Percentiles rank a stretch among this genome's conserved stretches.
These are phyloP conservation scores for Lagenidium giganteum DNA, from an alignment of 352 stramenopile genomes.

Conservation along the genomic window DNA sequence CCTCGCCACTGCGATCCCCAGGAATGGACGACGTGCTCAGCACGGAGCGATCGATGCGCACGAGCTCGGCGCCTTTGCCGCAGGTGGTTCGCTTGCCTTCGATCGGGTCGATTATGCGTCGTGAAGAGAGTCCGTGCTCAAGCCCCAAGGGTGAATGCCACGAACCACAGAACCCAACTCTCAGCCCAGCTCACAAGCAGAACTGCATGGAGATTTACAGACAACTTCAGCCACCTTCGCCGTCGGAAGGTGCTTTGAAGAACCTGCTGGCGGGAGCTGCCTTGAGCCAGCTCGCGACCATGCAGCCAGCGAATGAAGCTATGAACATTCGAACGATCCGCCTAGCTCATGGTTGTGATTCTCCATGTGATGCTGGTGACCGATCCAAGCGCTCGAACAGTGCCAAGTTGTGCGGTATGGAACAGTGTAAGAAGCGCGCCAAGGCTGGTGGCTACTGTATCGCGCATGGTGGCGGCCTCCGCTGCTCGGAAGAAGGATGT, in stretches of 20 bases:
- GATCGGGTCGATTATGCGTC: conserved; percentile 65
- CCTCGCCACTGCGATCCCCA: conserved; percentile 36
- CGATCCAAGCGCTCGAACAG: conserved; percentile 46
- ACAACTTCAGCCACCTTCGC: conserved; percentile 32
- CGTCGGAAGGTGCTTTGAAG: conserved; percentile 23
- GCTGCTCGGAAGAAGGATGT: conserved; percentile 67
- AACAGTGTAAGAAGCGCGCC: conserved; percentile 69
- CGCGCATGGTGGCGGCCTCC: conserved; percentile 67
- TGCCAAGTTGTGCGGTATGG: conserved; percentile 75
- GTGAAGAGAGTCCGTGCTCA: conserved; percentile 25
- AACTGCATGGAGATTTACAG: conserved; percentile 58
- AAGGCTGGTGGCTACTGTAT: conserved; percentile 82
- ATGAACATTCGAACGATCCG: conserved; percentile 20
- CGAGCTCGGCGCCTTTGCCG: conserved; percentile 31
- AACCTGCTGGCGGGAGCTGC: conserved; percentile 41
- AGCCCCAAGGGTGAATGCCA: conserved; percentile 15
- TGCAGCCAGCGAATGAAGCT: conserved; percentile 19
- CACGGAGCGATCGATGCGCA: conserved; percentile 11
- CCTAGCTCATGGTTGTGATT: conserved; percentile 7
- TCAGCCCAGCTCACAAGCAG: conserved; percentile 57
- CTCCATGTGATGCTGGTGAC: conserved; percentile 15
- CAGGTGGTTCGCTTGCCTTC: conserved; percentile 45
- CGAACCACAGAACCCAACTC: conserved; percentile 8
- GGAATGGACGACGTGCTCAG: conserved; percentile 67
- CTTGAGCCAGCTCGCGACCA: conserved; percentile 38